These are phyloP conservation scores for Amaranthus palmeri DNA, from an alignment of 148 eudicot species.

Conservation along the genomic window DNA sequence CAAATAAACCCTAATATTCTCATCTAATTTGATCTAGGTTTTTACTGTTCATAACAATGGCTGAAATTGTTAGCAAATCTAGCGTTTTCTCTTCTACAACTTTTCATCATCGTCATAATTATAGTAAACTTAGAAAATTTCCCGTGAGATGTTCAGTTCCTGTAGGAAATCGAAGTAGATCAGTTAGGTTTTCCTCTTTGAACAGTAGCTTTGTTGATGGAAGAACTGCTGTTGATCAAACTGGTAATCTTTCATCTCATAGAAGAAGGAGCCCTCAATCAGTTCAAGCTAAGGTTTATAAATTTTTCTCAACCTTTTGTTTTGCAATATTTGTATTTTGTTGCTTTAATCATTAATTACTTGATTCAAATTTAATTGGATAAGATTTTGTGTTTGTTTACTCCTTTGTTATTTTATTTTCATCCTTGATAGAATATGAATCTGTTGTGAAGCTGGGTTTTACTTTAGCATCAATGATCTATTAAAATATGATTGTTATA, in stretches of 20 bases:
- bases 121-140: slow-evolving; percentile 1
- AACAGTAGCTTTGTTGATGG: slow-evolving; percentile 29
- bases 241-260: slow-evolving; percentile 9
- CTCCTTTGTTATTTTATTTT: too few relatives aligned
- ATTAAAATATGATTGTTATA: too few relatives aligned
- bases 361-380: too few relatives aligned
- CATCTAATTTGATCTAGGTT: slow-evolving; percentile 2
- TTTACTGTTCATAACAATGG: slow-evolving; percentile 14
- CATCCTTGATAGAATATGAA: too few relatives aligned
- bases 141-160: slow-evolving; percentile 21
- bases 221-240: slow-evolving; percentile 24
- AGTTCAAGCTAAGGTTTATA: slow-evolving; percentile 35
- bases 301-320: neutral
- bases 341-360: neutral
- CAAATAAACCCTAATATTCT: neutral
- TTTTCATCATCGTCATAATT: slow-evolving; percentile 10
- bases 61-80: slow-evolving; percentile 25
- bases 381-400: too few relatives aligned
- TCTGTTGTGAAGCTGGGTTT: too few relatives aligned
- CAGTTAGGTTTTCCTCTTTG: slow-evolving; percentile 17
- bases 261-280: slow-evolving; percentile 18
- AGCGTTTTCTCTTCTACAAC: slow-evolving; percentile 20
- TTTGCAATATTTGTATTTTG: neutral
- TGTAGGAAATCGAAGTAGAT: slow-evolving; percentile 15
- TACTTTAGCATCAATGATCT: too few relatives aligned